phyloP scores from a whole-genome alignment of 2,329 filamentous ascomycete genomes.

The Ceratocystis smalleyi region DNA sequence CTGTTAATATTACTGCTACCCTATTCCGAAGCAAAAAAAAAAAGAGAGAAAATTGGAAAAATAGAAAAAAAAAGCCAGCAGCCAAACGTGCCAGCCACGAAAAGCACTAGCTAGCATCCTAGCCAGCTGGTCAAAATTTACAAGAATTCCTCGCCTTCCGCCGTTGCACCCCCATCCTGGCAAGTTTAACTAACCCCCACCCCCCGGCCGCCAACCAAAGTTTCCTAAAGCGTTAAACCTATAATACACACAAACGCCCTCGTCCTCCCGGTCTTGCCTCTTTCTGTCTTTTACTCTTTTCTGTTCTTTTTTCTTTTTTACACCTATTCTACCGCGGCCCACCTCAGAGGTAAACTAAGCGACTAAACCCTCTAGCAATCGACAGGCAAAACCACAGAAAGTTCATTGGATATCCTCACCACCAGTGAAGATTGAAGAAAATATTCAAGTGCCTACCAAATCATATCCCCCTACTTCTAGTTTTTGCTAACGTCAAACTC shows the following conservation, averaged over 20 bases:
- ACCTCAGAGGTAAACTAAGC: not conserved
- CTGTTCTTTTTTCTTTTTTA: slow-evolving; percentile 7
- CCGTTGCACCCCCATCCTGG: slow-evolving; percentile 1
- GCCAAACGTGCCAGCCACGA: slow-evolving; percentile 5
- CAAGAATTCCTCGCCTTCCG: slow-evolving; percentile 6
- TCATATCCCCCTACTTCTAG: not conserved
- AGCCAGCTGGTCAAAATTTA: slow-evolving; percentile 8
- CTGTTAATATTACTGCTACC: not conserved
- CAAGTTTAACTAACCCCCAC: not conserved
- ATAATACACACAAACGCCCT: slow-evolving; percentile 12
- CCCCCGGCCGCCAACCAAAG: not conserved
- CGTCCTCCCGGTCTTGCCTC: slow-evolving; percentile 15
- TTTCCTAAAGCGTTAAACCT: slow-evolving; percentile 6
- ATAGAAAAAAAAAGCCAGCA: not conserved
- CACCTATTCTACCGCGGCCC: not conserved
- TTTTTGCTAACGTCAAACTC: slow-evolving; percentile 1
- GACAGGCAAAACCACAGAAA: not conserved
- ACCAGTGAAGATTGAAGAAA: not conserved
- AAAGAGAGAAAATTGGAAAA: too few relatives aligned
- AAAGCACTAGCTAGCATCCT: slow-evolving; percentile 9
- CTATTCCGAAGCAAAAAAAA: too few relatives aligned
- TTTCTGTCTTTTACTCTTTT: slow-evolving; percentile 16
- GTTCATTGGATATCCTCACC: not conserved
- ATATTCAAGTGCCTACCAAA: not conserved
- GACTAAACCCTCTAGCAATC: not conserved